Base-by-base conservation (phyloP, 306 rosid genomes). In the Trichosanthes cucumerina region DNA sequence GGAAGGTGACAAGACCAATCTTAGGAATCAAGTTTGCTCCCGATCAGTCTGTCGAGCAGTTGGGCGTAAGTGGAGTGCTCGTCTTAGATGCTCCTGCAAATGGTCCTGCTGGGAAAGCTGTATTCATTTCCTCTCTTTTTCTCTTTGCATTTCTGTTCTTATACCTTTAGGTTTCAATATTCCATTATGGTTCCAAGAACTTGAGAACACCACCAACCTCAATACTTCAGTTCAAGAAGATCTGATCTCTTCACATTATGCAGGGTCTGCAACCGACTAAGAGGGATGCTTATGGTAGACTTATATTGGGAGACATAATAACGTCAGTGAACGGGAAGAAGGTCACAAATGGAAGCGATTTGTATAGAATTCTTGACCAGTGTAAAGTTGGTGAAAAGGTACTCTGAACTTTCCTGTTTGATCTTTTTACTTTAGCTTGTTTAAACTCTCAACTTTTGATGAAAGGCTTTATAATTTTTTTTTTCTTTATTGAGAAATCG, bases 31-130 rank as follows among this genome's bases (percentile, higher is more conserved):
- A 96, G 85, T 96, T 96, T 86, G 99, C 99, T 33, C 99, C 99
- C 2, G 99, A 96, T 90, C 99, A 96, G 69, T 96, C 99, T 65
- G 99, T 96, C 53, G 98, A 96, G 84, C 98, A 92, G 87, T 75
- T 92, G 62, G 99, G 99, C 5, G 91, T 96, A 63, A 89, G 98
- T 76, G 99, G 99, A 70, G 99, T 96, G 82, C 99, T 96, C 56
- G 93, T 96, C 77, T 84, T 96, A 81, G 99, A 96, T 80, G 99
- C 99, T 80, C 97, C 99, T 59, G 63, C 88, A 66, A 86, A 59
- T 85, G 97, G 99, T 83, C 99, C 99, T 5, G 99, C 99, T 44
- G 99, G 98, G 38, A 96, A 96, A 90, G 99, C 99, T 47, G 99
- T 92, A 90, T 24, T 57, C 46, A 18, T 71, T 82, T 38, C 53